These are phyloP conservation scores for Blastomyces percursus DNA, from an alignment of 2,329 filamentous ascomycete genomes.

Conservation along the genomic window DNA sequence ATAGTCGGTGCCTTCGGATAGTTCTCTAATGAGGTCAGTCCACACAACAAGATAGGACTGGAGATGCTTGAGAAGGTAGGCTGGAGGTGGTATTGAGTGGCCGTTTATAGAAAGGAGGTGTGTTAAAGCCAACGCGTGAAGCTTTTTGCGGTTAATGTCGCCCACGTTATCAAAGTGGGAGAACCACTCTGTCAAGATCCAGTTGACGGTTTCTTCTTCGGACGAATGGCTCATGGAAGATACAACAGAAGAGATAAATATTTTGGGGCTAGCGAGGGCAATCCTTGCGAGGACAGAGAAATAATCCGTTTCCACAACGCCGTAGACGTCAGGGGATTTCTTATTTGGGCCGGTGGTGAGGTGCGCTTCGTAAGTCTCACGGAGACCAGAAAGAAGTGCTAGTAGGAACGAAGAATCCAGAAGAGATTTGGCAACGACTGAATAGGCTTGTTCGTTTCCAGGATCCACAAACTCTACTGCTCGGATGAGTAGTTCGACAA, in stretches of 20 bases:
- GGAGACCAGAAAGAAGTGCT: conserved; percentile 55
- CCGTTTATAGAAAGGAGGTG: conserved; percentile 33
- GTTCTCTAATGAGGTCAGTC: conserved; percentile 37
- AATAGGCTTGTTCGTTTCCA: conserved; percentile 43
- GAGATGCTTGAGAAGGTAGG: conserved; percentile 33
- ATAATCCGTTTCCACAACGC: conserved; percentile 72
- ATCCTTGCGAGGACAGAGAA: conserved; percentile 72
- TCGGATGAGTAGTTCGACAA: conserved; percentile 55
- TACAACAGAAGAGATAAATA: conserved; percentile 49
- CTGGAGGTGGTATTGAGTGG: conserved; percentile 27
- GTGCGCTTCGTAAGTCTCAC: conserved; percentile 59
- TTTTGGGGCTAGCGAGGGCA: conserved; percentile 56
- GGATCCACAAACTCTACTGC: conserved; percentile 53
- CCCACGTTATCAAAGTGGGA: conserved; percentile 39
- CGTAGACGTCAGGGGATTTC: conserved; percentile 57
- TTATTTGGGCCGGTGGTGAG: conserved; percentile 73
- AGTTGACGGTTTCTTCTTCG: conserved; percentile 29
- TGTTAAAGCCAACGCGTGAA: conserved; percentile 37
- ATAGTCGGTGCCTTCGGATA: conserved; percentile 31
- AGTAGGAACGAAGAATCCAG: conserved; percentile 52
- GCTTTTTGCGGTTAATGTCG: conserved; percentile 37
- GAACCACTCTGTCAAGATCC: conserved; percentile 41
- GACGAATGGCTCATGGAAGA: conserved; percentile 23
- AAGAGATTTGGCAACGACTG: conserved; percentile 55
- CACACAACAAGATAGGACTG: conserved; percentile 39